phyloP scores from a whole-genome alignment of 352 stramenopile species.

The Pythium sp. region DNA sequence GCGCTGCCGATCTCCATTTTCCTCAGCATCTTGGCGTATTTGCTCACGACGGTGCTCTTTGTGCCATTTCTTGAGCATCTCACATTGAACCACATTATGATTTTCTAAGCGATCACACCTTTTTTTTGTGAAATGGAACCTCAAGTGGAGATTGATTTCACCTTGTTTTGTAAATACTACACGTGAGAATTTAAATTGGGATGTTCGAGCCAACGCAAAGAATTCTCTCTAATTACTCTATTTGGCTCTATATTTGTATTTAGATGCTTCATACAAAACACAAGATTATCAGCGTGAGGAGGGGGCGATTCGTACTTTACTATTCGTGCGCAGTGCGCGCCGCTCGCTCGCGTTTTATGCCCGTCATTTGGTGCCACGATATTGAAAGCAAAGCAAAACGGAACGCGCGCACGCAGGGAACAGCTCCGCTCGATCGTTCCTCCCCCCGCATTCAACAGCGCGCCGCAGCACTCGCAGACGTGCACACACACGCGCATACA shows the following conservation, averaged over 20 bases:
- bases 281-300: not conserved
- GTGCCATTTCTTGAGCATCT: slow-evolving; percentile 36
- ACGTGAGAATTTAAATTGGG: not conserved
- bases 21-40: slow-evolving; percentile 50
- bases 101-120: not conserved
- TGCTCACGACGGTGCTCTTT: slow-evolving; percentile 34
- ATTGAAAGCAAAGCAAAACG: slow-evolving; percentile 17
- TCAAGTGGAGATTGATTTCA: not conserved
- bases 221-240: not conserved
- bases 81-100: slow-evolving; percentile 10
- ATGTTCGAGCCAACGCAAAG: not conserved
- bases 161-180: slow-evolving; percentile 8
- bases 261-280: slow-evolving; percentile 1
- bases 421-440: not conserved
- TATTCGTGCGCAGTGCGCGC: not conserved
- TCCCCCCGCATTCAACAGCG: slow-evolving; percentile 1
- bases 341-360: slow-evolving; percentile 2
- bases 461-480: not conserved
- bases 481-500: not conserved
- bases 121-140: not conserved
- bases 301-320: slow-evolving; percentile 23
- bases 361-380: slow-evolving; percentile 7
- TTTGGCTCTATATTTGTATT: not conserved
- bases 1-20: slow-evolving; percentile 96
- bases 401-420: slow-evolving; percentile 7